Conservation (phyloP, 331 rosid species). For the Ulmus americana region DNA sequence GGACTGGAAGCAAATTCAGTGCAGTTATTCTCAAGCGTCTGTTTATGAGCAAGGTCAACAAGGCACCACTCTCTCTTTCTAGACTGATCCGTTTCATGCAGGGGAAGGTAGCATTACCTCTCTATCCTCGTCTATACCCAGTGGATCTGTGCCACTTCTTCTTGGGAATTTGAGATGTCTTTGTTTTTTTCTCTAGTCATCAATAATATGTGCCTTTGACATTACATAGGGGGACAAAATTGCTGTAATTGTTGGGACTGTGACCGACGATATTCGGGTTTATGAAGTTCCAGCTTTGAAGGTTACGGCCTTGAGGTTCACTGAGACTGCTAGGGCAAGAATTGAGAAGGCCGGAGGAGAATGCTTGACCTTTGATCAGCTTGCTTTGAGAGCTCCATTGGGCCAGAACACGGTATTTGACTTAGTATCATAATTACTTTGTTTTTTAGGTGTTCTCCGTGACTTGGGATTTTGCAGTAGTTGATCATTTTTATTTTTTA, state of each 20-base stretch:
- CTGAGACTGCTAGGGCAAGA: slow-evolving; percentile 82
- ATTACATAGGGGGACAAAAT: slow-evolving; percentile 43
- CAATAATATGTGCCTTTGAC: not conserved
- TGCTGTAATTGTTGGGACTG: slow-evolving; percentile 60
- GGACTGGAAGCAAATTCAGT: slow-evolving; percentile 71
- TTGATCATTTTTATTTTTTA: not conserved
- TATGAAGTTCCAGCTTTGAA: slow-evolving; percentile 66
- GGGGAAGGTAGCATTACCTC: slow-evolving; percentile 47
- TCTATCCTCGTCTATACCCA: not conserved
- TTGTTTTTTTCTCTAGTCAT: not conserved
- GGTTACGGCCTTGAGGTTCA: slow-evolving; percentile 64
- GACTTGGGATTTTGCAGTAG: not conserved
- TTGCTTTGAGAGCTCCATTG: slow-evolving; percentile 65
- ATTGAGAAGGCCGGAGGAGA: slow-evolving; percentile 90
- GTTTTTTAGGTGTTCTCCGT: not conserved
- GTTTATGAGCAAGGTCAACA: slow-evolving; percentile 85
- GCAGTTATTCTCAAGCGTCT: slow-evolving; percentile 68
- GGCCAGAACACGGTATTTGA: slow-evolving; percentile 65
- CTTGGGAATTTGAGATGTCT: not conserved
- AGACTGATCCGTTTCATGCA: slow-evolving; percentile 39
- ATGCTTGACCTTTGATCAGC: slow-evolving; percentile 77
- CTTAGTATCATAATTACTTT: not conserved
- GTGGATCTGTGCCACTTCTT: not conserved
- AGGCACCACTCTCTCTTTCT: slow-evolving; percentile 69
- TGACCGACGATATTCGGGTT: slow-evolving; percentile 66